phyloP scores from a whole-genome alignment of 75 land plant genomes.

The Pinus albicaulis region DNA sequence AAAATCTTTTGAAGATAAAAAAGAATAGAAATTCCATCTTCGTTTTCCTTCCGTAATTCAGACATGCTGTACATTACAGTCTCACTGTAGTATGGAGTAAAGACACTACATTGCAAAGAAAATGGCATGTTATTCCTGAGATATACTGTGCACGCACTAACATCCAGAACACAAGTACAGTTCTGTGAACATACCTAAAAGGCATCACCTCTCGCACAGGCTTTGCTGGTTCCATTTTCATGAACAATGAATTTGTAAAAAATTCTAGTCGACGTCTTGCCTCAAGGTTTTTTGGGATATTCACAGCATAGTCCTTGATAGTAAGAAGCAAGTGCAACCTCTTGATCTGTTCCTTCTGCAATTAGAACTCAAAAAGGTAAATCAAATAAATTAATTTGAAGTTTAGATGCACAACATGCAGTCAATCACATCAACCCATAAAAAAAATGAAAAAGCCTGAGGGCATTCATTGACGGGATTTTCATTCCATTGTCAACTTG shows the following conservation, averaged over 20 bases:
- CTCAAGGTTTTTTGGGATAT: conserved; percentile 89
- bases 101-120: conserved; percentile 58
- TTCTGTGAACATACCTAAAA: conserved; percentile 57
- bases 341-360: conserved; percentile 77
- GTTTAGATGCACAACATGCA: not conserved
- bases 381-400: not conserved
- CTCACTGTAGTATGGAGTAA: conserved; percentile 96
- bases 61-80: conserved; percentile 84
- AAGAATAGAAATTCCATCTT: conserved; percentile 93
- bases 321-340: conserved; percentile 79
- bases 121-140: not conserved
- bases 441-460: not conserved
- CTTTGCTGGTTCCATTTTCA: conserved; percentile 81
- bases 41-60: conserved; percentile 71
- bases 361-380: not conserved
- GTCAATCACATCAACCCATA: not conserved
- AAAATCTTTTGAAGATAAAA: conserved; percentile 96
- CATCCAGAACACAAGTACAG: not conserved
- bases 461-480: not conserved
- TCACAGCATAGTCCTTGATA: conserved; percentile 86
- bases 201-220: conserved; percentile 83
- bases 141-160: not conserved
- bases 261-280: conserved; percentile 87
- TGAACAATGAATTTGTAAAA: conserved; percentile 92
- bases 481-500: not conserved